Conservation (phyloP, 2,329 filamentous ascomycete species). For the Salinomyces thailandicus region DNA sequence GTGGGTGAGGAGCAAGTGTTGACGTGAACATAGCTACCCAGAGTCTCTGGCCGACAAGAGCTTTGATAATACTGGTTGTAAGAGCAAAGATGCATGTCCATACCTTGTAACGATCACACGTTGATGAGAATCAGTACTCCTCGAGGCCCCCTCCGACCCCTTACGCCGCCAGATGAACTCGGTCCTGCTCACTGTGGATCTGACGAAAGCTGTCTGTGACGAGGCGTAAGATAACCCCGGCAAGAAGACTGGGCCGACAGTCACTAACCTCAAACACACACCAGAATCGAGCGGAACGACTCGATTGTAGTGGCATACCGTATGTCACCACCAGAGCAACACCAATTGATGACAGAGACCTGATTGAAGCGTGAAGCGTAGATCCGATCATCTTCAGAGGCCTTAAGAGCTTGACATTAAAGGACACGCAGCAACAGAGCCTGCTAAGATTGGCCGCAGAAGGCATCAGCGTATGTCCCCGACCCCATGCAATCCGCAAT, state of each 20-base stretch:
- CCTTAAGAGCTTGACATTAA: conserved; percentile 75
- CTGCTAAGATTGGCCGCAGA: conserved; percentile 71
- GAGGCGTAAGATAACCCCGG: too few species aligned
- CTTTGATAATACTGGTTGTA: conserved; percentile 90
- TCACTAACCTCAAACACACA: too few species aligned
- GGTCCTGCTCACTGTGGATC: conserved; percentile 75
- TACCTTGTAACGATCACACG: too few species aligned
- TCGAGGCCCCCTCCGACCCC: conserved; percentile 56
- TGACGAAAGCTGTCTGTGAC: conserved; percentile 78
- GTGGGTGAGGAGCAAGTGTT: too few species aligned
- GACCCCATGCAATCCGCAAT: background rate
- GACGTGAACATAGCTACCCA: conserved; percentile 57
- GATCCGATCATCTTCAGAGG: conserved; percentile 95
- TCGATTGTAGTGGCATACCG: conserved; percentile 84
- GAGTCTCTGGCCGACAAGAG: conserved; percentile 77
- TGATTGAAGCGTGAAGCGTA: conserved; percentile 33
- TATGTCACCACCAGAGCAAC: conserved; percentile 32
- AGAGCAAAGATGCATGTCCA: conserved; percentile 12
- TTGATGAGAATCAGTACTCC: conserved; percentile 52
- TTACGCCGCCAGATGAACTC: conserved; percentile 50
- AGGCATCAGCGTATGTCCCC: conserved; percentile 60
- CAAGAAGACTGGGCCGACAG: too few species aligned
- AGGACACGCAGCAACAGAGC: conserved; percentile 76
- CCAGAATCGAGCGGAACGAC: conserved; percentile 59
- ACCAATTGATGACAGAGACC: conserved; percentile 6